phyloP scores from a whole-genome alignment of 2,329 filamentous ascomycete genomes.

The Apiospora arundinis region DNA sequence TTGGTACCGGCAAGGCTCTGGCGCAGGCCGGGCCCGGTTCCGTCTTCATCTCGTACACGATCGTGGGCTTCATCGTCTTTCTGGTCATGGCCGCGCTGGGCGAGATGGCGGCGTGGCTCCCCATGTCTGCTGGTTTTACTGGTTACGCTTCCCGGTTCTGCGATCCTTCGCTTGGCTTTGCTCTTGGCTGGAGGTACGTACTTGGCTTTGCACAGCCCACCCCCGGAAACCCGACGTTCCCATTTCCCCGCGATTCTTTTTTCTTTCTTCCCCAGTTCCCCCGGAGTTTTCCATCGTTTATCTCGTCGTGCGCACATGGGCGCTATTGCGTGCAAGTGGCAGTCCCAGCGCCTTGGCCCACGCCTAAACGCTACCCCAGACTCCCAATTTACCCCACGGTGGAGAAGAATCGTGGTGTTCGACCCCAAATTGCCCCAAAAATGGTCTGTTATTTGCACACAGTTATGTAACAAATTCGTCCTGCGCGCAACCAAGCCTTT shows the following conservation, averaged over 20 bases:
- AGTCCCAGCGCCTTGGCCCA: conserved; percentile 8
- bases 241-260: conserved; percentile 8
- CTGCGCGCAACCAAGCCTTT: not conserved
- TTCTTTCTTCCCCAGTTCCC: not conserved
- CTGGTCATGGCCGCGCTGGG: conserved; percentile 82
- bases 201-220: not conserved
- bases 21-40: conserved; percentile 65
- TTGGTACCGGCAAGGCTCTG: conserved; percentile 66
- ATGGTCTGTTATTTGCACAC: not conserved
- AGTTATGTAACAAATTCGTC: not conserved
- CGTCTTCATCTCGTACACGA: conserved; percentile 73
- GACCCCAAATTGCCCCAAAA: not conserved
- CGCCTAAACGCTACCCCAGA: conserved; percentile 8
- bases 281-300: not conserved
- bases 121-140: conserved; percentile 79
- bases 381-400: not conserved
- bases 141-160: conserved; percentile 82
- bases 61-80: conserved; percentile 76
- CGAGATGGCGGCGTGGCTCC: conserved; percentile 86
- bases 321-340: not conserved
- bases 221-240: not conserved
- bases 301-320: not conserved
- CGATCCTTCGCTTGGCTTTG: conserved; percentile 81
- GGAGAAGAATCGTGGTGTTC: not conserved
- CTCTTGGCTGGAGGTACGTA: conserved; percentile 73